These are phyloP conservation scores for Heliosperma pusillum DNA, from an alignment of 148 eudicot species.

Conservation along the genomic window DNA sequence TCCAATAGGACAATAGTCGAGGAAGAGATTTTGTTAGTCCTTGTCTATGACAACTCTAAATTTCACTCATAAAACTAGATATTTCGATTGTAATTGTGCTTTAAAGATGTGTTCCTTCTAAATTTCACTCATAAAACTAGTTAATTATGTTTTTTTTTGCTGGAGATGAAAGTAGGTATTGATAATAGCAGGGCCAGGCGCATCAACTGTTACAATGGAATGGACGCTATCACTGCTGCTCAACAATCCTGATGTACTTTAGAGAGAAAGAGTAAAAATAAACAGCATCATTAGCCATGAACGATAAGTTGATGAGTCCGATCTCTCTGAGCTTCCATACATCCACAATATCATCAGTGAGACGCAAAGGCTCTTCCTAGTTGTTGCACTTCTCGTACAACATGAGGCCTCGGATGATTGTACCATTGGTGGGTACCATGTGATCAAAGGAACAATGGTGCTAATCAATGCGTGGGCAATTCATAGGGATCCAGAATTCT, in stretches of 20 bases:
- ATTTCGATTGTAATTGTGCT: no score
- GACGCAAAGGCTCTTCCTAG: conserved; percentile 21
- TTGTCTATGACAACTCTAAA: no score
- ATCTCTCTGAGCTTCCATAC: conserved; percentile 18
- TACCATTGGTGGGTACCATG: conserved; percentile 17
- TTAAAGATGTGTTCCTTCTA: no score
- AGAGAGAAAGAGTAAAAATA: conserved; percentile 25
- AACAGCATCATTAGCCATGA: conserved; percentile 7
- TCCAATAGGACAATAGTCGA: no score
- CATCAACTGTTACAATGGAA: conserved; percentile 26
- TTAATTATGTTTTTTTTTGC: not conserved
- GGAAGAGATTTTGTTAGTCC: no score
- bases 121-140: no score
- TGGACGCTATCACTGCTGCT: conserved; percentile 27
- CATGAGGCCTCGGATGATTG: conserved; percentile 17
- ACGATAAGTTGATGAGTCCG: conserved; percentile 18
- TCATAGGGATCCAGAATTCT: conserved; percentile 19
- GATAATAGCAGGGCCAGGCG: conserved; percentile 26
- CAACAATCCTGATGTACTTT: conserved; percentile 21
- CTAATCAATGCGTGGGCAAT: conserved; percentile 19
- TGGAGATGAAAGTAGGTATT: conserved; percentile 19
- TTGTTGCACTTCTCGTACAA: conserved; percentile 18
- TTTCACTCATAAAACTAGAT: not conserved
- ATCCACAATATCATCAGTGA: conserved; percentile 18
- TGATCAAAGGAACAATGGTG: not conserved